These are phyloP conservation scores for Elsinoe australis DNA, from an alignment of 2,329 filamentous ascomycete species.

Conservation along the genomic window DNA sequence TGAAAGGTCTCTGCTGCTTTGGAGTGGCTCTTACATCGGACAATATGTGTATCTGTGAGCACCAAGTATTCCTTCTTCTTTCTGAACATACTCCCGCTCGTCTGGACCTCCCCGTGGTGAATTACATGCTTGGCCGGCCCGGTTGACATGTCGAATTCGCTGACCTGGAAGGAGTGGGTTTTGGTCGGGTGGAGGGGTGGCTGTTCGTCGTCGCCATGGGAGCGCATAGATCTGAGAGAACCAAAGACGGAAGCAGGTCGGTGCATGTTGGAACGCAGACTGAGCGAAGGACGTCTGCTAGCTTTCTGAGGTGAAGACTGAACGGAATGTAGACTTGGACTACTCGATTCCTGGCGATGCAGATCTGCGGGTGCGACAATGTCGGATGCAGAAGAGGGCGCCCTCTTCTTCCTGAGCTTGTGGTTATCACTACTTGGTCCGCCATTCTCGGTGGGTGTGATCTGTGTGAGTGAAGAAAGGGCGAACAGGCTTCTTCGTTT, in stretches of 20 bases:
- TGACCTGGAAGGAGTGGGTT: constrained; percentile 43
- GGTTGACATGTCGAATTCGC: constrained; percentile 29
- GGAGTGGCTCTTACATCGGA: constrained; percentile 60
- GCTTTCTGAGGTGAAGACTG: constrained; percentile 23
- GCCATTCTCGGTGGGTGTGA: constrained; percentile 22
- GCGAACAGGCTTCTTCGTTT: constrained; percentile 29
- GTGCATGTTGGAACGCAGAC: constrained; percentile 23
- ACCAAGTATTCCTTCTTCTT: constrained; percentile 68
- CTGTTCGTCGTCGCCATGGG: constrained; percentile 44
- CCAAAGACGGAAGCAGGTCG: constrained; percentile 50
- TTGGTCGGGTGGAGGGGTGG: constrained; percentile 43
- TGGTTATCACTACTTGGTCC: constrained; percentile 20
- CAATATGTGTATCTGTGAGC: constrained; percentile 59
- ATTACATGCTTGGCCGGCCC: constrained; percentile 43
- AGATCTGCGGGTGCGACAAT: constrained; percentile 23
- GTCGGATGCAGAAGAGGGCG: constrained; percentile 20
- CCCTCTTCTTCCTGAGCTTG: constrained; percentile 25
- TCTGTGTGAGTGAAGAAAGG: constrained; percentile 28
- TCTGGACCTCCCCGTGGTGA: constrained; percentile 63
- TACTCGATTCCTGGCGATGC: constrained; percentile 20
- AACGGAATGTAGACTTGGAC: constrained; percentile 21
- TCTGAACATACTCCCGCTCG: constrained; percentile 60
- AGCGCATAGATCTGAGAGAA: constrained; percentile 48
- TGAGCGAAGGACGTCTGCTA: constrained; percentile 26
- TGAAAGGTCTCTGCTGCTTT: constrained; percentile 58